Base-by-base conservation (phyloP, 257 asterid genomes). In the Jacaranda copaia region DNA sequence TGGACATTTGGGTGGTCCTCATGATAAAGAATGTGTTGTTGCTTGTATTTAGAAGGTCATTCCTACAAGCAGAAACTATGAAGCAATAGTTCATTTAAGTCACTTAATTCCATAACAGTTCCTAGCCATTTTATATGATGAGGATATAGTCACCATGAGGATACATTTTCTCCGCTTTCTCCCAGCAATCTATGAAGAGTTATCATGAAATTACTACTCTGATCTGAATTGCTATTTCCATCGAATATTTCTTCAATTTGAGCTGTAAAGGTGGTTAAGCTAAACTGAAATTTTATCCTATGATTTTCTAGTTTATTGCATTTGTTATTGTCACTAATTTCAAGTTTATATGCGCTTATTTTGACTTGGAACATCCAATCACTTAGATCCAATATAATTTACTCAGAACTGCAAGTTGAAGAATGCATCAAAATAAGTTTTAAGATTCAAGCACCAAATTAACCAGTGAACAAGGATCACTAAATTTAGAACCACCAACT, bases 391-490 rank as follows among this genome's bases (percentile, higher is more conserved):
- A 64, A 38, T 6, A 52, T 38, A 39, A 49, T 45, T 4, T 45
- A 64, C 60, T 49, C 53, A 49, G n/a, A 59, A 63, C 70, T 46
- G 40, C 56, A 58, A 56, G 18, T 62, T 60, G n/a, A 9, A 42
- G 20, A 57, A 16, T 42, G 63, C 56, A 57, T 40, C 38, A 62
- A 15, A 36, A 25, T 1, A 13, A 39, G 8, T 3, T 11, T 51
- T 32, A 56, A 43, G 53, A 32, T 69, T 70, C 77, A 72, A 52
- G 61, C 72, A 53, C 19, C 43, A 55, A 19, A 25, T 25, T 25
- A 25, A 25, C 32, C 1, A 20, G n/a, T n/a, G n/a, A 57, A 9
- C 35, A 71, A 25, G 5, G 61, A 14, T 42, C 42, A 68, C 5
- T 62, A 55, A 62, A 5, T 42, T 71, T 5, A 15, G 40, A n/a